phyloP scores from a whole-genome alignment of 768 basidiomycete species.

The Lactarius trivialis region DNA sequence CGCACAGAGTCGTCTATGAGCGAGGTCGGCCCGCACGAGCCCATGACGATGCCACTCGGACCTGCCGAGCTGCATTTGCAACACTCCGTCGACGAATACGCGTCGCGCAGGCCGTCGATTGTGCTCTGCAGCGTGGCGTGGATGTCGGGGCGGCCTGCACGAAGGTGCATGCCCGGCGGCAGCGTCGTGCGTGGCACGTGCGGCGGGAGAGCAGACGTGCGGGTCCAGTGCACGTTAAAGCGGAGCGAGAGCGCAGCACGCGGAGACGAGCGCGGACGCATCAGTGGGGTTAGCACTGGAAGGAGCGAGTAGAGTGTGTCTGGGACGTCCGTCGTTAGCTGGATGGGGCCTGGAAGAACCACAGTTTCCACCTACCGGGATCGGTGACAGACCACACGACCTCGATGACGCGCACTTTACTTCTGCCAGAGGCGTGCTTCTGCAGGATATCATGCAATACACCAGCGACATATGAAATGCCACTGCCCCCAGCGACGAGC shows the following conservation, averaged over 20 bases:
- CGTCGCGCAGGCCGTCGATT: constrained; percentile 24
- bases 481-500: constrained; percentile 54
- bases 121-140: constrained; percentile 23
- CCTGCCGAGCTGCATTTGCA: constrained; percentile 2
- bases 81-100: constrained; percentile 18
- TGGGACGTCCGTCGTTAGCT: constrained; percentile 20
- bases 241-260: constrained; percentile 31
- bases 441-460: constrained; percentile 47
- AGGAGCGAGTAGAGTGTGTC: constrained; percentile 36
- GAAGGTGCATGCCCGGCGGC: constrained; percentile 29
- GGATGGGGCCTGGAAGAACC: not conserved
- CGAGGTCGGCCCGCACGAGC: constrained; percentile 37
- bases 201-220: constrained; percentile 27
- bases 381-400: constrained; percentile 48
- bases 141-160: constrained; percentile 28
- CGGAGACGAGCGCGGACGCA: constrained; percentile 29
- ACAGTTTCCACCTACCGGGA: constrained; percentile 31
- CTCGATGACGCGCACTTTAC: constrained; percentile 40
- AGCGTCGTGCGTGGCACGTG: constrained; percentile 22
- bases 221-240: constrained; percentile 41
- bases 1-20: constrained; percentile 35
- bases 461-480: constrained; percentile 50
- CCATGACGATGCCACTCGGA: constrained; percentile 34
- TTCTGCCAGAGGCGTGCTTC: constrained; percentile 31
- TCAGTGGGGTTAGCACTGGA: constrained; percentile 33